Conservation (phyloP, 1,284 basidiomycete species). For the Trametes sp. region DNA sequence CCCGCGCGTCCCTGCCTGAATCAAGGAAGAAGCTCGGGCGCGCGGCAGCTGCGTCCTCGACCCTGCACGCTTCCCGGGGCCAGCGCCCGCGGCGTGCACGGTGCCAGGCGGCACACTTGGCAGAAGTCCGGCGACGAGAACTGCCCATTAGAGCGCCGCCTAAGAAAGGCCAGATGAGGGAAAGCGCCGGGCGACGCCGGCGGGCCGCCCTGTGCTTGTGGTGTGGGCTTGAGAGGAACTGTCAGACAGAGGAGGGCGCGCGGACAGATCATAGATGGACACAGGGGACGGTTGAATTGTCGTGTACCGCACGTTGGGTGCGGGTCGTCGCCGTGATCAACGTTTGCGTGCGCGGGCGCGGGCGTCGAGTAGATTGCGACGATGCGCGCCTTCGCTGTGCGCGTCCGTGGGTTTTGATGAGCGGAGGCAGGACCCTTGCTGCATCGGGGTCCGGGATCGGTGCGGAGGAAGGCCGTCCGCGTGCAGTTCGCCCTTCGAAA, state of each 20-base stretch:
- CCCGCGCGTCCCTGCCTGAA: not conserved
- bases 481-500: not conserved
- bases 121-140: too few species aligned
- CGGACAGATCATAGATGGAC: not conserved
- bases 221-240: constrained; percentile 8
- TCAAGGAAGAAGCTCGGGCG: not conserved
- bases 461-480: not conserved
- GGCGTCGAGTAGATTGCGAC: not conserved
- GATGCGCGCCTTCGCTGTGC: not conserved
- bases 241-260: not conserved
- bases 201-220: not conserved
- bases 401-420: not conserved
- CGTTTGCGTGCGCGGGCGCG: not conserved
- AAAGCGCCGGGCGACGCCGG: constrained; percentile 1
- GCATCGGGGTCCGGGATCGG: constrained; percentile 5
- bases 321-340: not conserved
- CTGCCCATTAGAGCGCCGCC: too few species aligned
- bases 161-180: not conserved
- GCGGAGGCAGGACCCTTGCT: not conserved
- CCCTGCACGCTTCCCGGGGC: not conserved
- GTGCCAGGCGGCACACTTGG: not conserved
- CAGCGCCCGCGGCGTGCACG: not conserved
- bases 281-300: not conserved
- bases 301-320: not conserved
- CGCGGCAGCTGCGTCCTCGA: not conserved